A percentile compares a stretch with the other conserved stretches of the same genome.
Conservation (phyloP, 2,329 filamentous ascomycete genomes). For the Neofusicoccum umdonicola region DNA sequence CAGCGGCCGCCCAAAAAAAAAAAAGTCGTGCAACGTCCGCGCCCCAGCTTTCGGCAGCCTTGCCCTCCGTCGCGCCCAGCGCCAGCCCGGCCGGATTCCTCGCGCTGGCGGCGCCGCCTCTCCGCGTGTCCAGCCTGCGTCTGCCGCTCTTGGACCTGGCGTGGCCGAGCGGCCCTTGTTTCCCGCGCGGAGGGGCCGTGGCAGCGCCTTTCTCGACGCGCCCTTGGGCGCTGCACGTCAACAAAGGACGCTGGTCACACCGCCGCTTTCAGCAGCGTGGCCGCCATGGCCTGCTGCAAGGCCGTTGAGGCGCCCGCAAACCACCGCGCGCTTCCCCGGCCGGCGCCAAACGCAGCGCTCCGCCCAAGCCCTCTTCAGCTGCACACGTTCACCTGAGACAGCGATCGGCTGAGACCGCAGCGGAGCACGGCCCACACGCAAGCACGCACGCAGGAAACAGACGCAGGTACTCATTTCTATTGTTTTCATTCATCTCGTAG, state of each 20-base stretch:
- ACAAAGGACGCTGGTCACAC: not conserved
- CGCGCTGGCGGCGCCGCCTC: too few species aligned
- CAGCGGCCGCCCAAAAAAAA: not conserved
- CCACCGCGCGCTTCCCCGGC: not conserved
- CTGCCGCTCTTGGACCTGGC: too few species aligned
- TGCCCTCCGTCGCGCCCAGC: too few species aligned
- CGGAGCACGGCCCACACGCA: not conserved
- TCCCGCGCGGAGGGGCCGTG: too few species aligned
- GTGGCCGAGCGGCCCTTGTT: too few species aligned
- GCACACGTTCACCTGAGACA: conserved; percentile 2
- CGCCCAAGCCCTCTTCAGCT: conserved; percentile 1
- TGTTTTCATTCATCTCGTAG: conserved; percentile 13
- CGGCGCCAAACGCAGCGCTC: not conserved
- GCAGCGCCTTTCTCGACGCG: too few species aligned
- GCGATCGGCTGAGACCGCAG: not conserved
- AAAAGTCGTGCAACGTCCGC: not conserved
- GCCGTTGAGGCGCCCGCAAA: not conserved
- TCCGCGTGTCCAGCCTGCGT: too few species aligned
- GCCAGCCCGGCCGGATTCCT: too few species aligned
- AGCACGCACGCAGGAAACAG: not conserved
- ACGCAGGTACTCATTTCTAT: conserved; percentile 12
- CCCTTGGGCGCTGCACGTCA: too few species aligned
- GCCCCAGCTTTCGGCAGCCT: not conserved
- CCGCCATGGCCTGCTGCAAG: not conserved
- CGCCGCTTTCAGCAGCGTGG: conserved; percentile 5